Evolutionary conservation across 1,139 yeast genomes (phyloP).

Genomic region (Blastobotrys proliferans): DNA sequence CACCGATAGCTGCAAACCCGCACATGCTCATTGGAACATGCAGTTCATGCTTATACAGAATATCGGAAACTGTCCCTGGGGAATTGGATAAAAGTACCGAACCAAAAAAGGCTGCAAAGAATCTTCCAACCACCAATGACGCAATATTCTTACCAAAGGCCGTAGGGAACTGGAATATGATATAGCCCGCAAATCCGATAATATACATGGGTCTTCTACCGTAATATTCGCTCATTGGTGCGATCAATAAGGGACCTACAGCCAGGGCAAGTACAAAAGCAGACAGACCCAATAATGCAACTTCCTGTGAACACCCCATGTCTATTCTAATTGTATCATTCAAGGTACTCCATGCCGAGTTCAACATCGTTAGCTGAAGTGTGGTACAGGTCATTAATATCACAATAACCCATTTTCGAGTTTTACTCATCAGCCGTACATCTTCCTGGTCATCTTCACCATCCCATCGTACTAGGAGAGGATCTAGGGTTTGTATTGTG

Average conservation of each 20-base stretch:
- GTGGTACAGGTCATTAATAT: slow-evolving; percentile 6
- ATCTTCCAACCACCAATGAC: slow-evolving; percentile 59
- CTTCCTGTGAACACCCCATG: slow-evolving; percentile 12
- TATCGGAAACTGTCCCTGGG: slow-evolving; percentile 79
- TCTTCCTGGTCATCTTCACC: slow-evolving; percentile 14
- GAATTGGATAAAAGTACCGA: slow-evolving; percentile 70
- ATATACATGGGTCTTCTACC: slow-evolving; percentile 56
- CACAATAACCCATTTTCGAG: slow-evolving; percentile 9
- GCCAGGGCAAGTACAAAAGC: slow-evolving; percentile 62
- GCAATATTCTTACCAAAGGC: slow-evolving; percentile 67
- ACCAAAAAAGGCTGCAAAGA: slow-evolving; percentile 58
- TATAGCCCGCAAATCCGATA: slow-evolving; percentile 34
- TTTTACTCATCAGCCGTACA: slow-evolving; percentile 4
- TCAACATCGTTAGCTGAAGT: slow-evolving; percentile 12
- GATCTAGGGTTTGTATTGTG: too few relatives aligned
- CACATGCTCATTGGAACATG: neutral
- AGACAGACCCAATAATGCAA: slow-evolving; percentile 48
- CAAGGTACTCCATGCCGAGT: slow-evolving; percentile 10
- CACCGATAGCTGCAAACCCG: slow-evolving; percentile 1
- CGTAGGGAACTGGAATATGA: slow-evolving; percentile 56
- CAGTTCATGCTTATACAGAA: slow-evolving; percentile 26
- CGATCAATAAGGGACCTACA: slow-evolving; percentile 59
- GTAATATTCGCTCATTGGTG: slow-evolving; percentile 60
- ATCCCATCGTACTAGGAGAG: slow-evolving; percentile 25
- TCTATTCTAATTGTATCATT: slow-evolving; percentile 5